Evolutionary conservation across 257 asterid genomes (phyloP).

Genomic region (Lavandula angustifolia): DNA sequence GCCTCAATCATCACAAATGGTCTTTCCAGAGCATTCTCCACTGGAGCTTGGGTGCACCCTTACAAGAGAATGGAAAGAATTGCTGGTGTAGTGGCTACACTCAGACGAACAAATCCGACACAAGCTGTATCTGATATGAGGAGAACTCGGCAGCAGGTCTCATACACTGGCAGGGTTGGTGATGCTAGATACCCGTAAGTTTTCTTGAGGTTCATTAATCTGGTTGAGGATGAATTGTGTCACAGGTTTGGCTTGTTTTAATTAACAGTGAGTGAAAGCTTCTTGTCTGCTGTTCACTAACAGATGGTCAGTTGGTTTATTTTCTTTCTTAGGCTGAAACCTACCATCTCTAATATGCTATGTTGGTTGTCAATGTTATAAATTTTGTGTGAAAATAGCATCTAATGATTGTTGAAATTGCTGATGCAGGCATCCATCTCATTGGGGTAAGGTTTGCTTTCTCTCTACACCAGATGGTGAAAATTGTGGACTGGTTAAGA

Average conservation of each 20-base stretch:
- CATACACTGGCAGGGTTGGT: slow-evolving; percentile 91
- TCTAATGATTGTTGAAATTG: slow-evolving; percentile 32
- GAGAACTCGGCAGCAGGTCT: slow-evolving; percentile 87
- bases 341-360: slow-evolving; percentile 12
- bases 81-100: slow-evolving; percentile 89
- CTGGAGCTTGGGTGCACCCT: slow-evolving; percentile 93
- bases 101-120: slow-evolving; percentile 87
- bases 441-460: slow-evolving; percentile 94
- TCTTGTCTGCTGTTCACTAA: neutral
- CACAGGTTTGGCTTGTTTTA: neutral
- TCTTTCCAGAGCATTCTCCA: slow-evolving; percentile 94
- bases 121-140: slow-evolving; percentile 88
- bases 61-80: slow-evolving; percentile 81
- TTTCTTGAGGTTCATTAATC: slow-evolving; percentile 2
- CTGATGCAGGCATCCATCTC: slow-evolving; percentile 83
- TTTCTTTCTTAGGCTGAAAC: slow-evolving; percentile 14
- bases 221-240: slow-evolving; percentile 23
- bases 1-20: slow-evolving; percentile 86
- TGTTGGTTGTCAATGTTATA: slow-evolving; percentile 14
- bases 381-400: slow-evolving; percentile 15
- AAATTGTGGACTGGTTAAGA: slow-evolving; percentile 94
- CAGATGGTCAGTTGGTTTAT: neutral
- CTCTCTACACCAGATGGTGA: slow-evolving; percentile 98
- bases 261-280: neutral
- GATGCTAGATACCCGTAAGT: slow-evolving; percentile 98